Evolutionary conservation across 2,329 filamentous ascomycete genomes (phyloP).

Genomic region (Talaromyces albobiverticillius): DNA sequence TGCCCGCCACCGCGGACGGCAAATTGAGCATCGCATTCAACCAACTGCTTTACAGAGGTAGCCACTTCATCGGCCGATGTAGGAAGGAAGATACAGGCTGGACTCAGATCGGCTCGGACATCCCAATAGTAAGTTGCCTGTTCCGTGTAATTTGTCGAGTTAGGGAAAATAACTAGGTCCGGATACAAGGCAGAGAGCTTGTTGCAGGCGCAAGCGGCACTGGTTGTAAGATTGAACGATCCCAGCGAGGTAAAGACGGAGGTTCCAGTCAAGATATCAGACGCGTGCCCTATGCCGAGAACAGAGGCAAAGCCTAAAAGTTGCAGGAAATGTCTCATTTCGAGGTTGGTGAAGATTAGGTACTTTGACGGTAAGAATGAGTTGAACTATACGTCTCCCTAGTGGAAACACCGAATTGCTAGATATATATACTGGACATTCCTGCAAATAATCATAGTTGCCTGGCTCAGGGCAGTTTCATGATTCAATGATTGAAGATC

Average conservation of each 20-base stretch:
- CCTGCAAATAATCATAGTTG: no score
- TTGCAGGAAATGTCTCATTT: no score
- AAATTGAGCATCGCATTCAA: slow-evolving; percentile 41
- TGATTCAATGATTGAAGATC: no score
- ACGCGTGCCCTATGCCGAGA: no score
- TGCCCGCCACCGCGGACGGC: slow-evolving; percentile 58
- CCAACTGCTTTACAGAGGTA: slow-evolving; percentile 22
- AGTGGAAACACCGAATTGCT: no score
- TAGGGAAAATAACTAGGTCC: slow-evolving; percentile 12
- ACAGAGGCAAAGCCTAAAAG: no score
- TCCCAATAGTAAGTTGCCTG: slow-evolving; percentile 30
- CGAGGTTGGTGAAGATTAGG: no score
- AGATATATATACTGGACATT: no score
- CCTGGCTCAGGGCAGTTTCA: no score
- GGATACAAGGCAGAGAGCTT: background rate
- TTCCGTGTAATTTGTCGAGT: slow-evolving; percentile 21
- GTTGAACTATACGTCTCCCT: no score
- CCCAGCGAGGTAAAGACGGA: background rate
- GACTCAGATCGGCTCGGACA: slow-evolving; percentile 19
- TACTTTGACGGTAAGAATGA: no score
- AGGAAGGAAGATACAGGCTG: slow-evolving; percentile 32
- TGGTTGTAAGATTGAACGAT: background rate
- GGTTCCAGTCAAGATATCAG: background rate
- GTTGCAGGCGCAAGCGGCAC: background rate
- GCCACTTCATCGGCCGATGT: slow-evolving; percentile 23